These are phyloP conservation scores for Xanthoceras sorbifolium DNA, from an alignment of 345 rosid species.

Conservation along the genomic window DNA sequence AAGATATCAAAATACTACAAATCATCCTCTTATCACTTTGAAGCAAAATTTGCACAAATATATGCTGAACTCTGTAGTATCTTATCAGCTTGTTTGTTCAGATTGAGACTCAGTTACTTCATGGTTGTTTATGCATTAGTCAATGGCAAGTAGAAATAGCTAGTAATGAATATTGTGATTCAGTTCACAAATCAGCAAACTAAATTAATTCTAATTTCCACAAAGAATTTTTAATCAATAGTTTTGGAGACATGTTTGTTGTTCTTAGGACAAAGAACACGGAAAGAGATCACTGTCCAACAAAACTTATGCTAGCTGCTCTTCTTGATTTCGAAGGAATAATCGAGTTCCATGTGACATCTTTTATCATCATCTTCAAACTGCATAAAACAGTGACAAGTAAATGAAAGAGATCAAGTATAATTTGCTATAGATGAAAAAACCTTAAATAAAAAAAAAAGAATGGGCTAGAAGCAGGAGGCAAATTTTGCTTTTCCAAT, in stretches of 20 bases:
- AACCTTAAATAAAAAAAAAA: neutral
- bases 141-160: neutral
- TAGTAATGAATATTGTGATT: neutral
- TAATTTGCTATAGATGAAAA: neutral
- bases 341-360: constrained; percentile 56
- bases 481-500: neutral
- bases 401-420: neutral
- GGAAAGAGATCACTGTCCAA: neutral
- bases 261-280: neutral
- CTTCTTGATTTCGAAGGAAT: constrained; percentile 52
- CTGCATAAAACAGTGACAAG: constrained; percentile 32
- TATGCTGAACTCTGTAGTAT: neutral
- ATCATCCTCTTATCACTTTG: too few relatives aligned
- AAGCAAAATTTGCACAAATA: neutral
- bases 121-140: neutral
- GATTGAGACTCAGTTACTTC: neutral
- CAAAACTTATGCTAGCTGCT: constrained; percentile 16
- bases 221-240: constrained; percentile 7
- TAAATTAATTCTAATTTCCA: neutral
- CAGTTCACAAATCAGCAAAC: neutral
- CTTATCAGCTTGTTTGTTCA: neutral
- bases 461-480: neutral
- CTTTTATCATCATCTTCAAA: constrained; percentile 58
- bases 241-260: constrained; percentile 7
- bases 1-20: too few relatives aligned